Percentiles rank a stretch among this genome's conserved stretches.
These are phyloP conservation scores for Iberis amara DNA, from an alignment of 441 rosid genomes.

Conservation along the genomic window DNA sequence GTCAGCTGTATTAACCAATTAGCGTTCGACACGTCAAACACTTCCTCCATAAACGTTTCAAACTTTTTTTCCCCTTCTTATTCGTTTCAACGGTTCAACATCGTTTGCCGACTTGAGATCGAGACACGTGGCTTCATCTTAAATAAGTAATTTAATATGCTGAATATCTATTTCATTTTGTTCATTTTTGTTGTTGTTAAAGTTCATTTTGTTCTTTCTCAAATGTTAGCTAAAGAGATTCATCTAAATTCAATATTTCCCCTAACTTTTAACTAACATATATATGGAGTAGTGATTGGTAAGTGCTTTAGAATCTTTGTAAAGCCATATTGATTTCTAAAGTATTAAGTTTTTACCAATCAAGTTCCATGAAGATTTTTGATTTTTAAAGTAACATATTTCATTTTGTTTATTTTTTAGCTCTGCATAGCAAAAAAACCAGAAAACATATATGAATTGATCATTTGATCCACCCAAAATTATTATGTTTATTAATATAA, in stretches of 20 bases:
- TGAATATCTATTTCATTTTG: neutral
- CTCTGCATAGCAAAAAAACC: too few relatives aligned
- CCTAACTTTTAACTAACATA: neutral
- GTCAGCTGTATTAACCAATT: slow-evolving; percentile 1
- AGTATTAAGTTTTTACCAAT: too few relatives aligned
- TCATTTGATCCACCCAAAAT: too few relatives aligned
- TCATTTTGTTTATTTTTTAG: too few relatives aligned
- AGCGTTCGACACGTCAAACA: slow-evolving; percentile 15
- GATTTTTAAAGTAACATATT: too few relatives aligned
- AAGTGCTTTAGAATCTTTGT: too few relatives aligned
- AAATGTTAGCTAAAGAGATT: neutral
- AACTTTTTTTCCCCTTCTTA: slow-evolving; percentile 13
- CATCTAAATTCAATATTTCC: neutral
- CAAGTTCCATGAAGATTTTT: too few relatives aligned
- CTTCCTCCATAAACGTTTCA: slow-evolving; percentile 23
- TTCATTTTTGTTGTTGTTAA: too few relatives aligned
- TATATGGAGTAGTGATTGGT: too few relatives aligned
- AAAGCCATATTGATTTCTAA: too few relatives aligned
- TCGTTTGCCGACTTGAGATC: neutral
- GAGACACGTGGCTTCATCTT: slow-evolving; percentile 16
- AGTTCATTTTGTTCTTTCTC: neutral
- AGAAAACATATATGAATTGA: too few relatives aligned
- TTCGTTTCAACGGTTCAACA: slow-evolving; percentile 13
- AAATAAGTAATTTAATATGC: neutral
- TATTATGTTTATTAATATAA: too few relatives aligned